Conservation (phyloP, 495 filamentous ascomycete species). For the Annulohypoxylon maeteangense region DNA sequence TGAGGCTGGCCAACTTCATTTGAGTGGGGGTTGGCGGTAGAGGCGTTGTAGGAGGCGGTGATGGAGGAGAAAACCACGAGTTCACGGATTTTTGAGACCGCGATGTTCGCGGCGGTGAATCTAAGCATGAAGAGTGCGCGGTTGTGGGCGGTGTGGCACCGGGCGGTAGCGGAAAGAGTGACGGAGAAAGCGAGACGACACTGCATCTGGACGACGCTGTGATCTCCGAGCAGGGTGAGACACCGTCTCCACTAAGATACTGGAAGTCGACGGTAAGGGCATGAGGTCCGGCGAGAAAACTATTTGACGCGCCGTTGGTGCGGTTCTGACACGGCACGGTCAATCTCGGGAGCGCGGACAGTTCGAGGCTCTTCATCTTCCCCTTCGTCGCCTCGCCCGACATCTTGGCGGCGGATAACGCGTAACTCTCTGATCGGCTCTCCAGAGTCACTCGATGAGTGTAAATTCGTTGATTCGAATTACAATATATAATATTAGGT, state of each 20-base stretch:
- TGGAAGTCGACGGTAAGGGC: constrained; percentile 37
- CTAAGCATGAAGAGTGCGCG: constrained; percentile 9
- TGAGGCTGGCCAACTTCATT: constrained; percentile 32
- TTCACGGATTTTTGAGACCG: constrained; percentile 29
- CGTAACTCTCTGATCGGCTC: constrained; percentile 11
- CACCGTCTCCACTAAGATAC: constrained; percentile 19
- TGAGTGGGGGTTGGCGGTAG: constrained; percentile 33
- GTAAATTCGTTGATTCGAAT: constrained; percentile 17
- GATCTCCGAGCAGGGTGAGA: constrained; percentile 30
- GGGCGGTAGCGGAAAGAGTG: constrained; percentile 39
- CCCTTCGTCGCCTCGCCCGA: constrained; percentile 15
- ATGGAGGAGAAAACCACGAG: constrained; percentile 40
- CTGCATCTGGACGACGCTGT: constrained; percentile 28
- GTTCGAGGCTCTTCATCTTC: constrained; percentile 23
- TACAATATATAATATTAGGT: constrained; percentile 3
- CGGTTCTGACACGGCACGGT: constrained; percentile 13
- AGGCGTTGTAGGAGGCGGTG: constrained; percentile 34
- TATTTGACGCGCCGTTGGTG: not conserved
- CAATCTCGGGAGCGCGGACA: constrained; percentile 30
- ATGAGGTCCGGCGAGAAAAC: constrained; percentile 26
- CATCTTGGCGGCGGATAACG: constrained; percentile 7
- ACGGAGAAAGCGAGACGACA: constrained; percentile 38
- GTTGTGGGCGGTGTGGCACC: constrained; percentile 20
- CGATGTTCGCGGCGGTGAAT: constrained; percentile 26
- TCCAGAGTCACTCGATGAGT: constrained; percentile 6